Evolutionary conservation across 345 rosid species (phyloP).

Genomic region (Dovyalis caffra): DNA sequence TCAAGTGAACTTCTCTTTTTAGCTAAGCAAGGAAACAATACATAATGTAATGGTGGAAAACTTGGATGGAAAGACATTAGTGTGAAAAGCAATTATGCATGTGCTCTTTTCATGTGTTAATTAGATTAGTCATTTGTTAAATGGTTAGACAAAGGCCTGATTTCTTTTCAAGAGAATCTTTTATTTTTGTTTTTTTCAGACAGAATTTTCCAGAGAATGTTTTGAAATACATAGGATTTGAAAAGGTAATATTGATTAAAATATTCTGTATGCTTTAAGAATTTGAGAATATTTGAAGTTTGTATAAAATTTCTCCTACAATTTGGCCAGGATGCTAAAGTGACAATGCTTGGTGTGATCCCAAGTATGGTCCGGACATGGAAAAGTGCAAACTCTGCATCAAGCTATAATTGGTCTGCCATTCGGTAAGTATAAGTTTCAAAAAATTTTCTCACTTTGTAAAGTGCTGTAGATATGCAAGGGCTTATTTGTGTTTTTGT

Average conservation of each 20-base stretch:
- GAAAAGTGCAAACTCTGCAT: conserved; percentile 63
- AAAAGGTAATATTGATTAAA: background rate
- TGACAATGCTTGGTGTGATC: conserved; percentile 94
- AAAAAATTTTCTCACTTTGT: background rate
- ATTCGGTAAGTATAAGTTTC: conserved; percentile 60
- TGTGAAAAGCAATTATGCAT: background rate
- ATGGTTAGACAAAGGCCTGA: too few species aligned
- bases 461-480: background rate
- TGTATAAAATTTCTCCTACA: conserved; percentile 9
- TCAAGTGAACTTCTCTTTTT: background rate
- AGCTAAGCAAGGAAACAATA: background rate
- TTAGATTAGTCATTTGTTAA: too few species aligned
- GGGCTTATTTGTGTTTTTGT: background rate
- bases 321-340: conserved; percentile 75
- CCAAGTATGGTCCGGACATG: conserved; percentile 93
- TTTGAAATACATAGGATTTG: too few species aligned
- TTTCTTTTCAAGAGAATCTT: too few species aligned
- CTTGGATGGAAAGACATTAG: background rate
- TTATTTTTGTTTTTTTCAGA: too few species aligned
- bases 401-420: conserved; percentile 92
- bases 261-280: background rate
- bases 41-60: background rate
- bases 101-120: background rate
- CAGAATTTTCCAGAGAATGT: too few species aligned
- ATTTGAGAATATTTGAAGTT: background rate